phyloP scores from a whole-genome alignment of 2,329 filamentous ascomycete genomes.

The Colletotrichum sp. region DNA sequence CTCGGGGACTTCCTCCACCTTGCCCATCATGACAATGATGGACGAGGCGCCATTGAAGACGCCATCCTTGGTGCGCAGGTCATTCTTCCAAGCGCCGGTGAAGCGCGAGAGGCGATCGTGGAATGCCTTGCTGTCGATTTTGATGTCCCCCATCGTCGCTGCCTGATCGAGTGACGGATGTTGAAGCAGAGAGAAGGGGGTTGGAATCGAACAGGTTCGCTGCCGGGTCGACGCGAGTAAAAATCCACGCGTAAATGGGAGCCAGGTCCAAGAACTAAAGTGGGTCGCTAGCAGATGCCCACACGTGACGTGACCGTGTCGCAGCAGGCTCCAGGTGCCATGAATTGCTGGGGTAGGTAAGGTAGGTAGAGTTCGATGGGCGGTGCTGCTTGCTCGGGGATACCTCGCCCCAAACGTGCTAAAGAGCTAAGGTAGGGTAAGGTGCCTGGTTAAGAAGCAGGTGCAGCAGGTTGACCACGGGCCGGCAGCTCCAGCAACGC shows the following conservation, averaged over 20 bases:
- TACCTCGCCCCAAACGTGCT: neutral
- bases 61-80: conserved; percentile 83
- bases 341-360: neutral
- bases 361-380: neutral
- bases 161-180: conserved; percentile 28
- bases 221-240: conserved; percentile 38
- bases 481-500: neutral
- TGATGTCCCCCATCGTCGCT: conserved; percentile 77
- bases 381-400: neutral
- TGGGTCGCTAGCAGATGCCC: neutral
- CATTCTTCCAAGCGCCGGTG: conserved; percentile 91
- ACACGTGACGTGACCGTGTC: conserved; percentile 36
- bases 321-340: neutral
- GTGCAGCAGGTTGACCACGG: neutral
- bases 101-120: conserved; percentile 91
- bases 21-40: conserved; percentile 91
- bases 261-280: neutral
- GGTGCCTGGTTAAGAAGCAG: neutral
- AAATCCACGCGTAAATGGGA: conserved; percentile 47
- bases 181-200: conserved; percentile 4
- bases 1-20: conserved; percentile 84
- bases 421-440: neutral
- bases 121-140: conserved; percentile 93
- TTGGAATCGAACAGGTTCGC: conserved; percentile 11
- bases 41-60: conserved; percentile 87